Conservation (phyloP, 2,329 filamentous ascomycete species). For the Huntiella bhutanensis region DNA sequence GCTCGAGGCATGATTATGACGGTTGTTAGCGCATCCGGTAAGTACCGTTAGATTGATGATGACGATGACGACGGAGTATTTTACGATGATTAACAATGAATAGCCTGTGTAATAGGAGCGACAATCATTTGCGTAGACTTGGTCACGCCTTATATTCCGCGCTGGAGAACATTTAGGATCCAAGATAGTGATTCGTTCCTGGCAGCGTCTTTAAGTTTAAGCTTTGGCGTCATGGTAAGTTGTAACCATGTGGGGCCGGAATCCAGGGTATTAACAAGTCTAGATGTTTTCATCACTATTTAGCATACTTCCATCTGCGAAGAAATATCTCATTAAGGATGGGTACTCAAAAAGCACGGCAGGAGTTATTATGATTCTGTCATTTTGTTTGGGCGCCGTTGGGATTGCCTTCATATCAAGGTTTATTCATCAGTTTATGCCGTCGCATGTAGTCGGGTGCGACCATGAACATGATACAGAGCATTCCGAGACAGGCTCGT, state of each 20-base stretch:
- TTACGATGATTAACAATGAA: not conserved
- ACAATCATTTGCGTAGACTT: slow-evolving; percentile 76
- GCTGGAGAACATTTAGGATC: slow-evolving; percentile 63
- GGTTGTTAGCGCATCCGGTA: slow-evolving; percentile 57
- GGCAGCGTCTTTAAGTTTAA: slow-evolving; percentile 73
- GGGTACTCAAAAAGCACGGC: slow-evolving; percentile 48
- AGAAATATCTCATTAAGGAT: slow-evolving; percentile 52
- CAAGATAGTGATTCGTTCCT: slow-evolving; percentile 79
- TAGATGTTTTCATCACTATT: slow-evolving; percentile 84
- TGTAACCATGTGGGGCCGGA: no score
- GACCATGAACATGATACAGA: slow-evolving; percentile 46
- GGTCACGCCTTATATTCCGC: slow-evolving; percentile 51
- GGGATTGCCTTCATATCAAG: slow-evolving; percentile 59
- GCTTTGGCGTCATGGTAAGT: slow-evolving; percentile 86
- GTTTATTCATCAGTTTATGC: slow-evolving; percentile 53
- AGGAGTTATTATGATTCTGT: slow-evolving; percentile 47
- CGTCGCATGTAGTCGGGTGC: slow-evolving; percentile 65
- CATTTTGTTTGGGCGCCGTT: slow-evolving; percentile 52
- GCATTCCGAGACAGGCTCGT: not conserved
- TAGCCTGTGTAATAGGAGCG: slow-evolving; percentile 54
- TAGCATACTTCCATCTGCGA: slow-evolving; percentile 80
- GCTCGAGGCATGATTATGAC: slow-evolving; percentile 86
- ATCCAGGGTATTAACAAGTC: not conserved
- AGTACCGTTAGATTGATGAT: slow-evolving; percentile 15
- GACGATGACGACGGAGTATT: not conserved